Evolutionary conservation across 805 yeast species (phyloP).

Genomic region (Danielia oregonensis): DNA sequence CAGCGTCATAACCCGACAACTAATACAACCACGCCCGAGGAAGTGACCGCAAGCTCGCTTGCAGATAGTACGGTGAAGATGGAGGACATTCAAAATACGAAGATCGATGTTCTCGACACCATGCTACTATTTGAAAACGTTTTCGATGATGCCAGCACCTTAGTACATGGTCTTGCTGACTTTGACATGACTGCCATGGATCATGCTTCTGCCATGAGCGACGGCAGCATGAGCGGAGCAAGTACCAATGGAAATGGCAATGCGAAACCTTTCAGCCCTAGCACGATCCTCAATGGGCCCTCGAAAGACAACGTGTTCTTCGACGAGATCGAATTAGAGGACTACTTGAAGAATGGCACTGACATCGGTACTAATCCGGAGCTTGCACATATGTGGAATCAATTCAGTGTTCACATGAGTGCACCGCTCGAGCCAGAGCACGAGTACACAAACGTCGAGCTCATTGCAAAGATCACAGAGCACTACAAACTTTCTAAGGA

Average conservation of each 20-base stretch:
- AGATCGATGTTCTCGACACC: constrained; percentile 7
- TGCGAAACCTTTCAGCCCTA: constrained; percentile 16
- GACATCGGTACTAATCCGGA: constrained; percentile 7
- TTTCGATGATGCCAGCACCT: constrained; percentile 17
- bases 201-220: background rate
- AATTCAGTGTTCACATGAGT: constrained; percentile 3
- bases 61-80: background rate
- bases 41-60: background rate
- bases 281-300: constrained; percentile 15
- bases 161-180: constrained; percentile 16
- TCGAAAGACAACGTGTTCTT: constrained; percentile 11
- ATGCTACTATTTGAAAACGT: constrained; percentile 15
- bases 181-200: constrained; percentile 10
- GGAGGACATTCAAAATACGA: too few species aligned
- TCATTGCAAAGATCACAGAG: constrained; percentile 10
- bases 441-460: constrained; percentile 8
- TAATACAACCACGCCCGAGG: background rate
- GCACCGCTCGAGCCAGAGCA: background rate
- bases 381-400: constrained; percentile 11
- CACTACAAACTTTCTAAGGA: constrained; percentile 11
- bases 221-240: constrained; percentile 1
- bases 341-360: constrained; percentile 7
- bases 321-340: constrained; percentile 13
- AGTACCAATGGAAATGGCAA: constrained; percentile 1
- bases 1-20: background rate